These are phyloP conservation scores for Lactifluus volemus DNA, from an alignment of 768 basidiomycete species.

Conservation along the genomic window DNA sequence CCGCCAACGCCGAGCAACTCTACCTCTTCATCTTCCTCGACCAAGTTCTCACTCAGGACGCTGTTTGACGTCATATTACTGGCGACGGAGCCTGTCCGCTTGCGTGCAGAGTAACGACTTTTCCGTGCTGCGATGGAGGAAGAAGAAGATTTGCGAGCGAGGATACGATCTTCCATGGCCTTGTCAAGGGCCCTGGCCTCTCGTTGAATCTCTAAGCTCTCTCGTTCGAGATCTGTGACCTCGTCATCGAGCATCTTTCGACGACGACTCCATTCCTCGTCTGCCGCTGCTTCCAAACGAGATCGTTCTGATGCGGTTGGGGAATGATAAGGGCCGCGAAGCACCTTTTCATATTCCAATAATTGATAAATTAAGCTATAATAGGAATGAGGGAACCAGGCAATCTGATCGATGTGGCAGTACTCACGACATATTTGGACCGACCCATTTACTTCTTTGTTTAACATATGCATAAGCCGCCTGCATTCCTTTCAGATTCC, in stretches of 20 bases:
- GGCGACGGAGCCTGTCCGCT: constrained; percentile 67
- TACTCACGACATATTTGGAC: constrained; percentile 92
- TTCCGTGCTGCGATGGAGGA: constrained; percentile 72
- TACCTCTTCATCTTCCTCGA: constrained; percentile 76
- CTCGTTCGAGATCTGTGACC: constrained; percentile 41
- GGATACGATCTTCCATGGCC: constrained; percentile 77
- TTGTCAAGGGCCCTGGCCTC: constrained; percentile 81
- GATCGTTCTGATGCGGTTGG: constrained; percentile 47
- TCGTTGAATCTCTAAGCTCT: constrained; percentile 52
- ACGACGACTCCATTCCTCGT: constrained; percentile 74
- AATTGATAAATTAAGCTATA: constrained; percentile 86
- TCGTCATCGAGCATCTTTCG: constrained; percentile 51
- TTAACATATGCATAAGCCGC: constrained; percentile 86
- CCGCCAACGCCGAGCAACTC: constrained; percentile 62
- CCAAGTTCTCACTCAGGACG: constrained; percentile 67
- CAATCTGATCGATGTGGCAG: background rate
- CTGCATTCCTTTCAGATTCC: constrained; percentile 81
- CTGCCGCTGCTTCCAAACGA: constrained; percentile 41
- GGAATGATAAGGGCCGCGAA: constrained; percentile 39
- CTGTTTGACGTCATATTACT: constrained; percentile 61
- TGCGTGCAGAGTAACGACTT: constrained; percentile 53
- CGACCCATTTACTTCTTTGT: constrained; percentile 77
- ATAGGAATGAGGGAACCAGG: constrained; percentile 10
- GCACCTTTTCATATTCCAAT: constrained; percentile 78
- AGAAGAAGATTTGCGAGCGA: constrained; percentile 62